These are phyloP conservation scores for Secale cereale DNA, from an alignment of 176 grass and related monocot species.

Conservation along the genomic window DNA sequence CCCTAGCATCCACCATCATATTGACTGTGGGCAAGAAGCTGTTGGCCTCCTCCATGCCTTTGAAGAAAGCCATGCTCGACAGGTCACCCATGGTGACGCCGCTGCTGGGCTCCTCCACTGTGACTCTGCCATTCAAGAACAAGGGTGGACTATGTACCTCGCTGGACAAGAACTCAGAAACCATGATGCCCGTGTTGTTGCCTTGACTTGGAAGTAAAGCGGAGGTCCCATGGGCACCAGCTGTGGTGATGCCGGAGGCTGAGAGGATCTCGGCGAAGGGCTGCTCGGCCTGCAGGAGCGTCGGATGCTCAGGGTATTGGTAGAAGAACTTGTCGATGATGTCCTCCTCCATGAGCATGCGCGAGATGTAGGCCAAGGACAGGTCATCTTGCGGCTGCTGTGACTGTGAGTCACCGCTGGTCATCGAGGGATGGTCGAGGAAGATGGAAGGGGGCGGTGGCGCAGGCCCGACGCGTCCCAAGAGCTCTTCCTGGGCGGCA, in stretches of 20 bases:
- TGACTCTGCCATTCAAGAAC: background rate
- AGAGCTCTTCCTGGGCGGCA: background rate
- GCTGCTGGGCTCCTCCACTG: background rate
- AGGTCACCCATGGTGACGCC: background rate
- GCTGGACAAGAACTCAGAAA: background rate
- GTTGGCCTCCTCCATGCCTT: constrained; percentile 42
- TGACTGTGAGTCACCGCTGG: background rate
- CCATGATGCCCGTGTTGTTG: background rate
- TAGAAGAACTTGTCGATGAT: constrained; percentile 10
- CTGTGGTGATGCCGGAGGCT: background rate
- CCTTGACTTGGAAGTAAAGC: background rate
- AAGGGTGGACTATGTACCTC: background rate
- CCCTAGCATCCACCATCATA: constrained; percentile 3
- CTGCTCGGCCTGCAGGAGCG: constrained; percentile 22
- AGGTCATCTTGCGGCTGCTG: background rate
- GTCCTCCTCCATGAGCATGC: constrained; percentile 39
- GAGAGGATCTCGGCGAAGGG: constrained; percentile 29
- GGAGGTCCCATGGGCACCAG: background rate
- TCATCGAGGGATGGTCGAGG: background rate
- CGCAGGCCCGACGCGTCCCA: background rate
- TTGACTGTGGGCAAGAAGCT: constrained; percentile 42
- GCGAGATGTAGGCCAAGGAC: background rate
- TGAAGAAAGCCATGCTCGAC: constrained; percentile 18
- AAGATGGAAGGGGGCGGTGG: background rate
- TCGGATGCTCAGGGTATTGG: constrained; percentile 22